Conservation (phyloP, 169 alveolate genomes). For the Eimeria falciformis region DNA sequence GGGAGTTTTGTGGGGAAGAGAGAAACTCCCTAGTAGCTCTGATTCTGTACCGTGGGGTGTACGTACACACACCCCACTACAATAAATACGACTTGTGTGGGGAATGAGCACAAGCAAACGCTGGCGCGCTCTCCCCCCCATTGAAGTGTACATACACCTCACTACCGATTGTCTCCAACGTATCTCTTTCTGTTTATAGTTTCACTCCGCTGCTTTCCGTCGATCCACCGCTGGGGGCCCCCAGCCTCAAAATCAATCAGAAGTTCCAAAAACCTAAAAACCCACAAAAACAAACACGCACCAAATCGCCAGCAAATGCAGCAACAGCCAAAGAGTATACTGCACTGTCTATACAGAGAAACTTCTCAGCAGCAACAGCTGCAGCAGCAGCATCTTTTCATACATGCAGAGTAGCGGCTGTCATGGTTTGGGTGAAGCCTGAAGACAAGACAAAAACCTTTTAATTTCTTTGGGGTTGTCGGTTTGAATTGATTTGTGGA, state of each 20-base stretch:
- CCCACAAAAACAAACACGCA: neutral
- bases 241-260: neutral
- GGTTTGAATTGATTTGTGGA: neutral
- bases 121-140: too few species aligned
- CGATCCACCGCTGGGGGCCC: neutral
- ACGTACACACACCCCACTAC: neutral
- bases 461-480: neutral
- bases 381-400: too few species aligned
- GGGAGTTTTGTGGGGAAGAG: too few species aligned
- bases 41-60: too few species aligned
- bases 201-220: neutral
- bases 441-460: too few species aligned
- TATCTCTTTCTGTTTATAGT: constrained; percentile 10
- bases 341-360: too few species aligned
- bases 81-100: too few species aligned
- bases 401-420: too few species aligned
- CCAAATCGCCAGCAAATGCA: neutral
- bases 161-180: constrained; percentile 10
- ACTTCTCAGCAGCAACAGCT: too few species aligned
- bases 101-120: neutral
- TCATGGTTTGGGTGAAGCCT: too few species aligned
- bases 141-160: neutral
- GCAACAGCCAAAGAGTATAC: too few species aligned
- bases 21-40: too few species aligned
- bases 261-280: constrained; percentile 9